A percentile compares a stretch with the other conserved stretches of the same genome.
Conservation (phyloP, 2,329 filamentous ascomycete species). For the Pseudogymnoascus sp. region DNA sequence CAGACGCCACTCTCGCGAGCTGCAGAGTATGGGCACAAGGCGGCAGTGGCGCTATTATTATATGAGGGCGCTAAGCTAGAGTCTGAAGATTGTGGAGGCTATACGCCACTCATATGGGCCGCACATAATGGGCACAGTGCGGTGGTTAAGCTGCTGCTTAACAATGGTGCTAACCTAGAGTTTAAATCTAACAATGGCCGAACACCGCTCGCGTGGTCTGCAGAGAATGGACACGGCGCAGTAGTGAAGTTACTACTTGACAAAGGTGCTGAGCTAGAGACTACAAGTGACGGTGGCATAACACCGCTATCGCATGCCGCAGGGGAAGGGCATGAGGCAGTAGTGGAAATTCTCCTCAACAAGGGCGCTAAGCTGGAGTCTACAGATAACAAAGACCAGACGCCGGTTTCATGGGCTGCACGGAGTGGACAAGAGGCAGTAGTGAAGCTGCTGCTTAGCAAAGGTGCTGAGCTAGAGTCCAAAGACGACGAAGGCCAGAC, state of each 20-base stretch:
- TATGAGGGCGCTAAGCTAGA: background rate
- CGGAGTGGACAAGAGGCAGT: background rate
- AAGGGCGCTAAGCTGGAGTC: background rate
- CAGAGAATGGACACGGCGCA: background rate
- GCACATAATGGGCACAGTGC: background rate
- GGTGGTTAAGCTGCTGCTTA: background rate
- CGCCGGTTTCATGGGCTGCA: background rate
- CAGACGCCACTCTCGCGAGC: background rate
- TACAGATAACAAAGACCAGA: accelerated
- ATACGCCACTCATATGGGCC: background rate
- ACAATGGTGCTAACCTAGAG: background rate
- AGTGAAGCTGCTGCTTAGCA: constrained; percentile 32
- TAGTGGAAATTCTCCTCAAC: background rate
- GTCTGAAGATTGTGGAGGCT: background rate
- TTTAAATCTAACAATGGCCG: too few relatives aligned
- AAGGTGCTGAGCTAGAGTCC: constrained; percentile 9
- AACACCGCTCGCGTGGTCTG: background rate
- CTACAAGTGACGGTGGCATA: background rate
- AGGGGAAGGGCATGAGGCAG: background rate
- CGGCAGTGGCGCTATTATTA: background rate
- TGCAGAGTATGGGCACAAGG: background rate
- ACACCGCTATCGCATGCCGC: background rate
- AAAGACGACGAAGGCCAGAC: background rate
- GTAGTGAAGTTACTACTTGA: background rate
- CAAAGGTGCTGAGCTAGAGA: background rate